Conservation (phyloP, 176 grass and related monocot species). For the Metroxylon sagu region DNA sequence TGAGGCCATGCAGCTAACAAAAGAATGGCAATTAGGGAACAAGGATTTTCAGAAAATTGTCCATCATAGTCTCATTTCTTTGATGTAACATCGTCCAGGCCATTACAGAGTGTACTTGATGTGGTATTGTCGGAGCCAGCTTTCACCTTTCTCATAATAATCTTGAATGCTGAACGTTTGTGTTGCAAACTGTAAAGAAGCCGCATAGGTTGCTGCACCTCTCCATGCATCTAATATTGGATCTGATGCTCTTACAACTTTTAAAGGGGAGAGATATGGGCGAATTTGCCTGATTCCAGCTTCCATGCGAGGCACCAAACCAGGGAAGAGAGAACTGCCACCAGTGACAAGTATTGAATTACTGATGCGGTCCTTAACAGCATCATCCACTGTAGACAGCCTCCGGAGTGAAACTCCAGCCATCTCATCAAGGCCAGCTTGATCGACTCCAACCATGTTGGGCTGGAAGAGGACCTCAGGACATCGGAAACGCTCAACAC, state of each 20-base stretch:
- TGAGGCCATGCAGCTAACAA: no score
- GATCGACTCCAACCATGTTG: slow-evolving; percentile 71
- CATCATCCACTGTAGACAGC: slow-evolving; percentile 38
- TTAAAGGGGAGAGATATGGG: slow-evolving; percentile 65
- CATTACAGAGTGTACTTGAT: slow-evolving; percentile 46
- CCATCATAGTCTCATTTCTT: no score
- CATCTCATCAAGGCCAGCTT: slow-evolving; percentile 81
- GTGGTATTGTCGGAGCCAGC: slow-evolving; percentile 48
- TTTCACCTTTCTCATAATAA: slow-evolving; percentile 82
- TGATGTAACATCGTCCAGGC: no score
- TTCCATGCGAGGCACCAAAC: slow-evolving; percentile 68
- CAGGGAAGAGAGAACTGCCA: slow-evolving; percentile 70
- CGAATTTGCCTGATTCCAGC: slow-evolving; percentile 59
- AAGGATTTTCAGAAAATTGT: no score
- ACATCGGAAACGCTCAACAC: slow-evolving; percentile 68
- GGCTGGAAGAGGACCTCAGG: slow-evolving; percentile 86
- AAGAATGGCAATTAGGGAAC: no score
- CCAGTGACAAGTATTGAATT: slow-evolving; percentile 75
- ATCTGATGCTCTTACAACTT: slow-evolving; percentile 50
- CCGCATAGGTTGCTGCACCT: slow-evolving; percentile 56
- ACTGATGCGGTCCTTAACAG: slow-evolving; percentile 59
- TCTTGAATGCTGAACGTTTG: slow-evolving; percentile 73
- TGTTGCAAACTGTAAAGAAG: slow-evolving; percentile 41
- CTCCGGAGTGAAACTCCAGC: slow-evolving; percentile 62
- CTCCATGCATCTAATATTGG: slow-evolving; percentile 76